Conservation (phyloP, 73 alveolate genomes). For the Paramecium caudatum region DNA sequence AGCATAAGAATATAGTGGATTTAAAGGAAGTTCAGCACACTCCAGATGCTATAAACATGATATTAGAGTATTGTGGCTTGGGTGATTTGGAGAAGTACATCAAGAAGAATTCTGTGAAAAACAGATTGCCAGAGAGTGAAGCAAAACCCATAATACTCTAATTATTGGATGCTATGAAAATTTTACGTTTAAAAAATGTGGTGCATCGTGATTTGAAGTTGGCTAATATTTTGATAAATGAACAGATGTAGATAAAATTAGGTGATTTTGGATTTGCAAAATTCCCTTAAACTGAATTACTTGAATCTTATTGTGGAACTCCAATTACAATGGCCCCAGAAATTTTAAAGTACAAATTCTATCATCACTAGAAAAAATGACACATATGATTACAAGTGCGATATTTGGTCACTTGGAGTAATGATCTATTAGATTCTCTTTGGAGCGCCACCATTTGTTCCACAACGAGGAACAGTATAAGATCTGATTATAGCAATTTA, state of each 20-base stretch:
- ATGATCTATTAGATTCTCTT: constrained; percentile 79
- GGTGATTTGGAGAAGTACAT: constrained; percentile 70
- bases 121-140: constrained; percentile 40
- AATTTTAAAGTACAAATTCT: constrained; percentile 69
- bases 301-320: constrained; percentile 81
- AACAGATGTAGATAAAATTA: constrained; percentile 65
- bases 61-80: constrained; percentile 43
- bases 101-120: constrained; percentile 54
- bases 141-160: constrained; percentile 71
- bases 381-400: constrained; percentile 80
- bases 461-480: constrained; percentile 65
- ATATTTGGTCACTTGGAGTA: constrained; percentile 88
- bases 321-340: constrained; percentile 92
- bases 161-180: constrained; percentile 83
- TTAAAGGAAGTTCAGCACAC: constrained; percentile 8
- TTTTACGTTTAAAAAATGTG: constrained; percentile 85
- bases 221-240: constrained; percentile 83
- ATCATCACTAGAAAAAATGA: constrained; percentile 48
- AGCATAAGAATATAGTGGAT: constrained; percentile 17
- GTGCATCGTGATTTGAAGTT: constrained; percentile 93
- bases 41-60: constrained; percentile 51
- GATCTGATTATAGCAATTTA: constrained; percentile 59
- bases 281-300: background rate
- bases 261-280: constrained; percentile 78
- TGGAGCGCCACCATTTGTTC: constrained; percentile 81